Base-by-base conservation (phyloP, 2,329 filamentous ascomycete genomes). In the Pseudogymnoascus sp. region DNA sequence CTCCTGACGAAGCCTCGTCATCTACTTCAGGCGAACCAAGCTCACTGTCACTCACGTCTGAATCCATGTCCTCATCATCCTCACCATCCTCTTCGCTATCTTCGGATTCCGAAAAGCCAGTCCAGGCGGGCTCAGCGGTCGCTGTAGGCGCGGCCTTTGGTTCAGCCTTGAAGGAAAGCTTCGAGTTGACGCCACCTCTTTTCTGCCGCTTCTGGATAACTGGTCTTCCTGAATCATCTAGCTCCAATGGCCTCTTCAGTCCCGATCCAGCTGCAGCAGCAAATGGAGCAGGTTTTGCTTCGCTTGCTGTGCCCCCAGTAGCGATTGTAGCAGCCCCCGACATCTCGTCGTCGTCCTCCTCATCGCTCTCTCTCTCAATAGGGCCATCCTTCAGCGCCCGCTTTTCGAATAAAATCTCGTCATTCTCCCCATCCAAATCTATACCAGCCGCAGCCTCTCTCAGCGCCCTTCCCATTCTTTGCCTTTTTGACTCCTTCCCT, bases 181-280 rank as follows among this genome's bases (percentile, higher is more conserved):
- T 88, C 2, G 81, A 81, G 65, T 82, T 81, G 14, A 87, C 77
- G 3, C 84, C 81, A 73, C 87, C 80, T 75, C 88, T 82, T 68
- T 88, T 88, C 75, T 93, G 92, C 61, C 91, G 84, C 73, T 91
- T 95, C 71, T 89, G 88, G 61, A 97, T 85, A 2, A 96, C 79
- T 0, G 93, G 95, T 63, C 85, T 86, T 5, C 93, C 72, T 91
- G 59, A 25, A 1, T 90, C 86, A 66, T 91, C 91, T 8, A 91
- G 68, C 49, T 96, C 90, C 9, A 99, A 79, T 1, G 93, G 91
- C 43, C 93, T 84, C 74, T 97, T 97, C 64, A 99, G 76, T 5
- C 95, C 95, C 4, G 59, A 60, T 11, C 59, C 59, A 16, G 34
- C 34, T 1, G 18, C 34, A 12, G 37, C 18, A 36, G 23, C 12